These are phyloP conservation scores for Monosporascus sp. DNA, from an alignment of 2,329 filamentous ascomycete species.

Conservation along the genomic window DNA sequence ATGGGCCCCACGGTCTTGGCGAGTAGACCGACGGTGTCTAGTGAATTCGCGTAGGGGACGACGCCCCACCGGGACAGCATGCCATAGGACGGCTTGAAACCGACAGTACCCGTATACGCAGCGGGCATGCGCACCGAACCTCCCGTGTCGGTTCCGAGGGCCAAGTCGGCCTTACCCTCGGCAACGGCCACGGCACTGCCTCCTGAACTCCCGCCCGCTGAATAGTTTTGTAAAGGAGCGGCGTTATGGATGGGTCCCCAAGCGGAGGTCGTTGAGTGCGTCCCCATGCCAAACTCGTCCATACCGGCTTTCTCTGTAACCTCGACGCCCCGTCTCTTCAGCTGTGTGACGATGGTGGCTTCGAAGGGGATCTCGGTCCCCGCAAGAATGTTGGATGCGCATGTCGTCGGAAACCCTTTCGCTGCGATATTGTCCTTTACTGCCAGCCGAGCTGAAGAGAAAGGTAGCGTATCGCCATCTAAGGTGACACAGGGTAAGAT, in stretches of 20 bases:
- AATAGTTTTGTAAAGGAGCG: constrained; percentile 34
- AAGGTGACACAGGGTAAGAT: no score
- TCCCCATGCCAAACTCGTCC: constrained; percentile 96
- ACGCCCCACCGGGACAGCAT: constrained; percentile 81
- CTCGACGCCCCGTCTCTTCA: constrained; percentile 57
- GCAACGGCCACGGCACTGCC: constrained; percentile 85
- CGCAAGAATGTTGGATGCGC: constrained; percentile 70
- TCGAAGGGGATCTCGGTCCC: constrained; percentile 71
- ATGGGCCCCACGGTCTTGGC: constrained; percentile 49
- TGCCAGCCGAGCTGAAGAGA: constrained; percentile 36
- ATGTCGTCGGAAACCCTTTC: constrained; percentile 65
- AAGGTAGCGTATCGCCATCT: neutral
- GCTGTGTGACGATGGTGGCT: constrained; percentile 69
- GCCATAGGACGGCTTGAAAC: constrained; percentile 90
- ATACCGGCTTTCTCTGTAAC: constrained; percentile 82
- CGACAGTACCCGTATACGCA: constrained; percentile 75
- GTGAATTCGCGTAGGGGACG: constrained; percentile 84
- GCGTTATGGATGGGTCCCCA: constrained; percentile 59
- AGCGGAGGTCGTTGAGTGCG: constrained; percentile 64
- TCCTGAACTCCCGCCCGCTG: constrained; percentile 85
- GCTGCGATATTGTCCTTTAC: constrained; percentile 78
- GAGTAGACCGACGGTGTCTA: constrained; percentile 83
- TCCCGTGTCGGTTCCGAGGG: constrained; percentile 89
- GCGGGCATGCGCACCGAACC: constrained; percentile 84
- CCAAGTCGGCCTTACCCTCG: constrained; percentile 50